Base-by-base conservation (phyloP, 352 stramenopile species). In the Globisporangium abappressorium region DNA sequence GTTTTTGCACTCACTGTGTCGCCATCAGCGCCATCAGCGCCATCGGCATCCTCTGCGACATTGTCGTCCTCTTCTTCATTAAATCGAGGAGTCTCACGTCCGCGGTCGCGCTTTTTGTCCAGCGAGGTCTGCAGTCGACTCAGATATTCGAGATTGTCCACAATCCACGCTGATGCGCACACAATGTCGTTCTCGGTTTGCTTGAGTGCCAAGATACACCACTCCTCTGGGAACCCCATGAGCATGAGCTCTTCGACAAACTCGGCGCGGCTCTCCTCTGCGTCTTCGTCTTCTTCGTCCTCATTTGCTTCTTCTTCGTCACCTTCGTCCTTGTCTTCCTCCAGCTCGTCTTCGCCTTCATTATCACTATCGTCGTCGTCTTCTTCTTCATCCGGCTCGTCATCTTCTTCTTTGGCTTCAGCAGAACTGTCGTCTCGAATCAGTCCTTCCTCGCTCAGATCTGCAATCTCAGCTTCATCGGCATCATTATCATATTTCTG, bases 181-280 rank as follows among this genome's bases (percentile, higher is more conserved):
- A 98, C 84, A 46, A 98, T 94, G 57, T 98, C 90, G 62, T 97
- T 97, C 57, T 91, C 84, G 0, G 91, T 97, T 56, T 98, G 88
- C 26, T 97, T 95, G 33, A 98, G 67, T 1, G 92, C 93, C 49
- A 97, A 60, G 0, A 95, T 71, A 36, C 93, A 98, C 93, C 93
- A 98, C 64, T 97, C 90, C 65, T 97, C 85, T 0, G 92, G 91
- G 53, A 98, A 98, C 0, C 93, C 93, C 86, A 98, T 98, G 8
- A 97, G 77, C 82, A 95, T 95, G 5, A 98, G 76, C 71, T 98
- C 91, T 47, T 97, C 87, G 7, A 98, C 90, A 67, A 97, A 89
- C 62, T 93, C 87, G 5, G 81, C 70, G 3, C 79, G 74, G 28
- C 76, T 74, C 59, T 85, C 84, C 26, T 89, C 83, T 3, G 51